Evolutionary conservation across 108 stramenopile species (phyloP).

Genomic region (Mediolabrus comicus): DNA sequence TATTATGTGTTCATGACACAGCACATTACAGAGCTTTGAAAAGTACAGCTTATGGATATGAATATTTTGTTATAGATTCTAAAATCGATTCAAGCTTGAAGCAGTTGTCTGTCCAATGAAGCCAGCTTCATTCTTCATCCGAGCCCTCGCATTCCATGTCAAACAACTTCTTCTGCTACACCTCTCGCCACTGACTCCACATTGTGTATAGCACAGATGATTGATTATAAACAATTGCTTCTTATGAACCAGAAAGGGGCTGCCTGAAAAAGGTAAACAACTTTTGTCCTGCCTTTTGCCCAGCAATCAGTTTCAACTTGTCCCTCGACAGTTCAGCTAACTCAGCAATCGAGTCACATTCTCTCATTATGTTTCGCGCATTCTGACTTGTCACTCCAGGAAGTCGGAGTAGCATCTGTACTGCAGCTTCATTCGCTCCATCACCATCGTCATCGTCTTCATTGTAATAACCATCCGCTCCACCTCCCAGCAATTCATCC

Average conservation of each 20-base stretch:
- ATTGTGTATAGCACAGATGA: no score
- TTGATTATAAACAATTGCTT: no score
- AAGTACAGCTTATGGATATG: no score
- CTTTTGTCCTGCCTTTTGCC: constrained; percentile 85
- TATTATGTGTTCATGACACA: no score
- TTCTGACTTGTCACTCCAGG: constrained; percentile 88
- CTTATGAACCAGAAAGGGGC: constrained; percentile 21
- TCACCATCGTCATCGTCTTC: constrained; percentile 71
- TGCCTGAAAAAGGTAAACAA: constrained; percentile 85
- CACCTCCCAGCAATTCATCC: constrained; percentile 58
- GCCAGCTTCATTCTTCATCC: no score
- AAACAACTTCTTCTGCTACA: no score
- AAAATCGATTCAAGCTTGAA: no score
- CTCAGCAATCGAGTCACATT: constrained; percentile 81
- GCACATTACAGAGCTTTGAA: no score
- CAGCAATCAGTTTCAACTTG: constrained; percentile 72
- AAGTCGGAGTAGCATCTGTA: constrained; percentile 85
- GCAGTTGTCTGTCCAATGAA: no score
- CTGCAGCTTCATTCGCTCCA: constrained; percentile 79
- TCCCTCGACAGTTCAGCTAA: constrained; percentile 75
- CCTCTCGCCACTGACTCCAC: no score
- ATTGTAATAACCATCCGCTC: constrained; percentile 36
- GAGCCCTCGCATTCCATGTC: no score
- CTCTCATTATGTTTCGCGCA: constrained; percentile 82
- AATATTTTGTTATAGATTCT: no score